Percentiles rank a stretch among this genome's conserved stretches.
Conservation (phyloP, 2,329 filamentous ascomycete species). For the Venturia oleaginea region DNA sequence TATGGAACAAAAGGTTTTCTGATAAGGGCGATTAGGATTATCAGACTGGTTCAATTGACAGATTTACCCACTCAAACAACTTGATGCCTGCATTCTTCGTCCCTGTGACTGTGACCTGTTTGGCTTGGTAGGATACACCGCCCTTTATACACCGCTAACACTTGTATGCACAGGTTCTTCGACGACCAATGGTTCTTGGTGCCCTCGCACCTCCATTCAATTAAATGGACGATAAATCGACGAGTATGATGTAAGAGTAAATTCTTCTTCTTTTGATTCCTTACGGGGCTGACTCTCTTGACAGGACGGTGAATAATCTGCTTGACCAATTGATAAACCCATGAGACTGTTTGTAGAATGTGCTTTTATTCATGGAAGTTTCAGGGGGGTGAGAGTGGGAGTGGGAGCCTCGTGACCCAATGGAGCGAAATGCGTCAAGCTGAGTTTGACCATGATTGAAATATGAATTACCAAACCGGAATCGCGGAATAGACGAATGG, state of each 20-base stretch:
- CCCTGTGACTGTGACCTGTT: background rate
- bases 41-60: constrained; percentile 8
- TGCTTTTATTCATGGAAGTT: too few species aligned
- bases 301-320: too few species aligned
- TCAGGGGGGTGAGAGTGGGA: too few species aligned
- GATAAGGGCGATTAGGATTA: constrained; percentile 12
- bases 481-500: too few species aligned
- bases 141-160: background rate
- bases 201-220: background rate
- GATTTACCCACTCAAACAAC: constrained; percentile 9
- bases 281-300: background rate
- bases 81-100: background rate
- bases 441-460: too few species aligned
- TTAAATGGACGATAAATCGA: background rate
- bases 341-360: too few species aligned
- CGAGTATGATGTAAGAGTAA: too few species aligned
- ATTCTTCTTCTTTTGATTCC: background rate
- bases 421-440: too few species aligned
- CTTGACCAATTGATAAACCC: too few species aligned
- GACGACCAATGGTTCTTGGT: background rate
- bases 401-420: too few species aligned
- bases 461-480: too few species aligned
- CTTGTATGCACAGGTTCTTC: background rate
- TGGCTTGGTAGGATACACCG: background rate
- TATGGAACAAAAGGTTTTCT: constrained; percentile 8